phyloP scores from a whole-genome alignment of 495 filamentous ascomycete genomes.

The Tuber brumale region DNA sequence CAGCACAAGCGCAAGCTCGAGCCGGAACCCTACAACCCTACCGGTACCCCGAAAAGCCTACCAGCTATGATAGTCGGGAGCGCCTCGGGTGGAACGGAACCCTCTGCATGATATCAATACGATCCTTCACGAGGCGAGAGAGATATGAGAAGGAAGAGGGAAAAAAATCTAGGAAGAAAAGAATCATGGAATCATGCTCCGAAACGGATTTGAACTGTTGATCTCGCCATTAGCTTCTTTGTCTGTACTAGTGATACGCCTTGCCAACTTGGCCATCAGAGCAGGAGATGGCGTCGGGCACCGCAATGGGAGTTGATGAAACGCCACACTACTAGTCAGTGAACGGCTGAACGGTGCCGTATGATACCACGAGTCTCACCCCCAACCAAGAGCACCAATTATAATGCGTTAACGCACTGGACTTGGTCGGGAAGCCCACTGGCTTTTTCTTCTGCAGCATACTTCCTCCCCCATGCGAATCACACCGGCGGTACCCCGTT shows the following conservation, averaged over 20 bases:
- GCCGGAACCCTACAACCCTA: not conserved
- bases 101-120: too few species aligned
- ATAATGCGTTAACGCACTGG: not conserved
- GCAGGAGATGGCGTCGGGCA: not conserved
- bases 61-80: not conserved
- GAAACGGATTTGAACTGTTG: conserved; percentile 6
- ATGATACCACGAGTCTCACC: not conserved
- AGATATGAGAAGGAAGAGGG: too few species aligned
- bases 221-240: not conserved
- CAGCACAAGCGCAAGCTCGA: not conserved
- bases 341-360: too few species aligned
- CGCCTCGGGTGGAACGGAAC: too few species aligned
- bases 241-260: not conserved
- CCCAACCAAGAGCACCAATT: not conserved
- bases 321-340: not conserved
- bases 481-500: not conserved
- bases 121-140: not conserved
- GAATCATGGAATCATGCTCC: not conserved
- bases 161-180: not conserved
- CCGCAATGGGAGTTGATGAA: not conserved
- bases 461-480: not conserved
- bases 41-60: not conserved
- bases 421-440: not conserved
- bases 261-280: conserved; percentile 6
- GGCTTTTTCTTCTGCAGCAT: not conserved